These are phyloP conservation scores for Lablab purpureus DNA, from an alignment of 306 rosid species.

Conservation along the genomic window DNA sequence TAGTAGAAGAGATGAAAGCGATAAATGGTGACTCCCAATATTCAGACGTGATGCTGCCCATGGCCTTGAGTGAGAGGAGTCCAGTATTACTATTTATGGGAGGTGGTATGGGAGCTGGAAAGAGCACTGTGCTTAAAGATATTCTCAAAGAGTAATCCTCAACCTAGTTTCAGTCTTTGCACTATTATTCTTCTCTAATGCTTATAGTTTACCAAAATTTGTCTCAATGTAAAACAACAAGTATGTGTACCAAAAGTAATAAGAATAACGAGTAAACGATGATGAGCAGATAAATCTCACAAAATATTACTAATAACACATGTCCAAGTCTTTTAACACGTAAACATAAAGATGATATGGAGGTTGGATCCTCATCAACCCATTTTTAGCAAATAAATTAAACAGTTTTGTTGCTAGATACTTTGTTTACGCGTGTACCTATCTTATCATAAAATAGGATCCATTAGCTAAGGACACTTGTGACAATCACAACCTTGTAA, in stretches of 20 bases:
- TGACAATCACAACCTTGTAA: background rate
- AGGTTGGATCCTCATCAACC: background rate
- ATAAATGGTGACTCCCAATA: slow-evolving; percentile 56
- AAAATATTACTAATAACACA: background rate
- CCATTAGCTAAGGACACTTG: background rate
- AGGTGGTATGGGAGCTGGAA: slow-evolving; percentile 99
- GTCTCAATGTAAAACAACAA: background rate
- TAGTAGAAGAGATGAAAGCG: slow-evolving; percentile 83
- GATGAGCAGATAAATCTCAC: background rate
- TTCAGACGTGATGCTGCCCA: slow-evolving; percentile 62
- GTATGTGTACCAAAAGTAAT: background rate
- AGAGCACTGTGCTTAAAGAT: slow-evolving; percentile 91
- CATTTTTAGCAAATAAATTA: background rate
- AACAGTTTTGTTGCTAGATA: background rate
- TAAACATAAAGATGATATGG: background rate
- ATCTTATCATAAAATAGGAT: background rate
- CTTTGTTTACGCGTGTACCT: background rate
- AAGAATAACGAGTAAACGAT: background rate
- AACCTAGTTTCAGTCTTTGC: background rate
- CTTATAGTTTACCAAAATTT: background rate
- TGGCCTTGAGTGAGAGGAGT: slow-evolving; percentile 65
- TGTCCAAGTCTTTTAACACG: background rate
- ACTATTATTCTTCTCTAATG: background rate
- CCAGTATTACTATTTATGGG: slow-evolving; percentile 93
- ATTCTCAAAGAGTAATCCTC: slow-evolving; percentile 70